phyloP scores from a whole-genome alignment of 2,329 filamentous ascomycete species.

The Aspergillus melleus region DNA sequence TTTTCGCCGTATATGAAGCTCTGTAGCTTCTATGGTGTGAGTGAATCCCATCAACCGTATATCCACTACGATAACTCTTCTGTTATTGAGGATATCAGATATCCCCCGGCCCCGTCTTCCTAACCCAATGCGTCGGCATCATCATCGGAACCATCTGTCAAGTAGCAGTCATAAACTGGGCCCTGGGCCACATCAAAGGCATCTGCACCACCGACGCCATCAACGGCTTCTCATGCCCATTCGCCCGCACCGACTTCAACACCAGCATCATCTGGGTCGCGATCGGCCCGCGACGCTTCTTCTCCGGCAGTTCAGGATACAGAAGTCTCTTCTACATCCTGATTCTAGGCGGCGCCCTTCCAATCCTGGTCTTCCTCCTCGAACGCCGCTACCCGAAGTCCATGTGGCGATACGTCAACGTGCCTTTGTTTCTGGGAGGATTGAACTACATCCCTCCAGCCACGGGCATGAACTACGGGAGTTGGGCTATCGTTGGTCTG shows the following conservation, averaged over 20 bases:
- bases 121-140: conserved; percentile 49
- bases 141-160: conserved; percentile 47
- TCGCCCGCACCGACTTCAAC: conserved; percentile 61
- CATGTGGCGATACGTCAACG: conserved; percentile 4
- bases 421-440: conserved; percentile 16
- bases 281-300: conserved; percentile 67
- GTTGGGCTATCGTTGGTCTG: conserved; percentile 65
- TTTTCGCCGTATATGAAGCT: conserved; percentile 32
- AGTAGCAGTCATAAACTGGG: conserved; percentile 48
- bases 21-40: conserved; percentile 23
- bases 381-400: conserved; percentile 58
- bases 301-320: conserved; percentile 61
- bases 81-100: conserved; percentile 31
- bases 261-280: conserved; percentile 69
- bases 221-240: conserved; percentile 58
- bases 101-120: conserved; percentile 49
- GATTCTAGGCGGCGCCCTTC: conserved; percentile 62
- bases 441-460: conserved; percentile 58
- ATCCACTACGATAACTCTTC: neutral
- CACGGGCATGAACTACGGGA: conserved; percentile 65
- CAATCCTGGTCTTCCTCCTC: conserved; percentile 57
- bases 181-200: conserved; percentile 42
- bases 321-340: conserved; percentile 66
- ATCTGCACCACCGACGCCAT: conserved; percentile 56
- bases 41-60: neutral